Conservation (phyloP, 2,329 filamentous ascomycete species). For the Phyllosticta citriasiana region DNA sequence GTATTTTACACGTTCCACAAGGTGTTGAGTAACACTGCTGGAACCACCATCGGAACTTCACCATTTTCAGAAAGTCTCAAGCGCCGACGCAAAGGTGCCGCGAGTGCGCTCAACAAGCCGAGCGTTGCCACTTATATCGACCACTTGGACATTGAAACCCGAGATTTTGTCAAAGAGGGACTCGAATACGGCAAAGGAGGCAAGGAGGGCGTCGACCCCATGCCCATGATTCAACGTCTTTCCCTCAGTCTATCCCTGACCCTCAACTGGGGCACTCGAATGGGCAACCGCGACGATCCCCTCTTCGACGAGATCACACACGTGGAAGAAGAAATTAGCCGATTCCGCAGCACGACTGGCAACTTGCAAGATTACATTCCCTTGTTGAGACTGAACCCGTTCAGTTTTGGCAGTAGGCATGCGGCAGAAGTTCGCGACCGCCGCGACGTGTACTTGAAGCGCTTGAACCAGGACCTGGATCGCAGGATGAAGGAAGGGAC, state of each 20-base stretch:
- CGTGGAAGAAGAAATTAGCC: slow-evolving; percentile 51
- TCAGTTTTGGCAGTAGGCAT: slow-evolving; percentile 47
- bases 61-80: slow-evolving; percentile 58
- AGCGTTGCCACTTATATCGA: slow-evolving; percentile 53
- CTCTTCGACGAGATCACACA: slow-evolving; percentile 55
- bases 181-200: slow-evolving; percentile 49
- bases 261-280: slow-evolving; percentile 55
- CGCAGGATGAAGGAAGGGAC: slow-evolving; percentile 51
- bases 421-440: slow-evolving; percentile 51
- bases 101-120: slow-evolving; percentile 55
- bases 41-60: slow-evolving; percentile 58
- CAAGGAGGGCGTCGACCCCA: slow-evolving; percentile 47
- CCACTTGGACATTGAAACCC: slow-evolving; percentile 53
- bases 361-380: slow-evolving; percentile 55
- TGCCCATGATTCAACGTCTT: slow-evolving; percentile 59
- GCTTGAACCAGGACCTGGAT: slow-evolving; percentile 49
- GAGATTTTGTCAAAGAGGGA: slow-evolving; percentile 52
- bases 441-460: slow-evolving; percentile 50
- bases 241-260: slow-evolving; percentile 53
- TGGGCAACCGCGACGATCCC: slow-evolving; percentile 48
- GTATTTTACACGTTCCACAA: slow-evolving; percentile 39
- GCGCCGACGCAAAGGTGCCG: slow-evolving; percentile 53
- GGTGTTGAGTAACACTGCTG: slow-evolving; percentile 53
- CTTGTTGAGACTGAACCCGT: slow-evolving; percentile 49
- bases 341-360: slow-evolving; percentile 50